These are phyloP conservation scores for Colletotrichum brevisporum DNA, from an alignment of 2,329 filamentous ascomycete species.

Conservation along the genomic window DNA sequence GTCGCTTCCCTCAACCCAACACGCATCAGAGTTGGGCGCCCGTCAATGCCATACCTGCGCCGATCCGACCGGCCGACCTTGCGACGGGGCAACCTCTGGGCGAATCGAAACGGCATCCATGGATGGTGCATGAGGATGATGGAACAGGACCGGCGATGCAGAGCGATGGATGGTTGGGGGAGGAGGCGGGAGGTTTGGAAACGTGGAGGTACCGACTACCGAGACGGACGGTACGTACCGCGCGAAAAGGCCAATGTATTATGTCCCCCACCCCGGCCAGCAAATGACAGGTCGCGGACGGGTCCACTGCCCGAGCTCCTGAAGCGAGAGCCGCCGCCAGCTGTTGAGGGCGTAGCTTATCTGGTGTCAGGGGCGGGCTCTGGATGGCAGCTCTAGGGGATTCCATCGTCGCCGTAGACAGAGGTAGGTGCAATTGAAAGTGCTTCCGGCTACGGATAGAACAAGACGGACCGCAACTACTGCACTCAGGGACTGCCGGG, in stretches of 20 bases:
- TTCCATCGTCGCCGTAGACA: neutral
- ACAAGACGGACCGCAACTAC: no score
- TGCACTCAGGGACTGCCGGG: no score
- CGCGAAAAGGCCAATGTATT: constrained; percentile 13
- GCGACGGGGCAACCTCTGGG: neutral
- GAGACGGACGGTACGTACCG: constrained; percentile 5
- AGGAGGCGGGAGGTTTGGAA: neutral
- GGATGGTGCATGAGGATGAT: constrained; percentile 26
- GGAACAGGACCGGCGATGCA: constrained; percentile 25
- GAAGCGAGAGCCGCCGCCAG: constrained; percentile 30
- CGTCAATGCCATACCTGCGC: constrained; percentile 34
- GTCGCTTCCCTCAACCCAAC: no score
- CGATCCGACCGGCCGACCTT: constrained; percentile 21
- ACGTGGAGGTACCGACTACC: constrained; percentile 25
- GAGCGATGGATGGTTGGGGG: neutral
- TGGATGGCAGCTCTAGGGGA: neutral
- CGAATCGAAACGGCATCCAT: constrained; percentile 28
- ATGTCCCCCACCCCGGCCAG: neutral
- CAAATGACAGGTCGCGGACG: constrained; percentile 28
- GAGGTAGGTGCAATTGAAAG: neutral
- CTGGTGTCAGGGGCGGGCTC: constrained; percentile 11
- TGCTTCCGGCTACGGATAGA: no score
- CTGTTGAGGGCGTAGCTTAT: constrained; percentile 19
- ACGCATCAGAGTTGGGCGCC: constrained; percentile 19
- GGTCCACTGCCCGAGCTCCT: constrained; percentile 33